These are phyloP conservation scores for Cladophialophora immunda DNA, from an alignment of 2,329 filamentous ascomycete species.

Conservation along the genomic window DNA sequence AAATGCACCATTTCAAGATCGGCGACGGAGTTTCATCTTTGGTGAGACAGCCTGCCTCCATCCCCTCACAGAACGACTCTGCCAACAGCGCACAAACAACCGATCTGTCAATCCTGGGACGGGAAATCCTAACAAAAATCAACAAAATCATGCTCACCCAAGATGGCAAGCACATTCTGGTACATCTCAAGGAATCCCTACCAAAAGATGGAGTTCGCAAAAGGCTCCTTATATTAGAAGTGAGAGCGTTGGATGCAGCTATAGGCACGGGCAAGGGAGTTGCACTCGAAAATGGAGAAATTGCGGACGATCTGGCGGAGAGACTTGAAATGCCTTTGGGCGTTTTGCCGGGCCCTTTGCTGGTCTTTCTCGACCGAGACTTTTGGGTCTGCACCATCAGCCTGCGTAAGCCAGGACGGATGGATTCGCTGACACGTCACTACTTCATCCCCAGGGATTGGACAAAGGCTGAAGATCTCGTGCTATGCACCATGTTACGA, in stretches of 20 bases:
- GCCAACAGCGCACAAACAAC: background rate
- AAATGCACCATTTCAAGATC: conserved; percentile 11
- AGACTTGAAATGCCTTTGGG: conserved; percentile 16
- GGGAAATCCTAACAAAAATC: background rate
- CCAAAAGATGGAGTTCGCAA: background rate
- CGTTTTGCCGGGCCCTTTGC: conserved; percentile 16
- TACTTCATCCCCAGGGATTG: conserved; percentile 32
- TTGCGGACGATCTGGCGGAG: background rate
- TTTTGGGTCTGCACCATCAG: conserved; percentile 22
- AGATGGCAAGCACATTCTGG: conserved; percentile 15
- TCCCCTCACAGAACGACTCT: background rate
- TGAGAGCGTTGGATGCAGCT: conserved; percentile 8
- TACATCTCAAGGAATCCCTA: conserved; percentile 7
- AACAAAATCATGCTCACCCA: conserved; percentile 17
- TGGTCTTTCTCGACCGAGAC: conserved; percentile 22
- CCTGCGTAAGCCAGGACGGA: background rate
- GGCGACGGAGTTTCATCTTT: conserved; percentile 3
- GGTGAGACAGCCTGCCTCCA: conserved; percentile 6
- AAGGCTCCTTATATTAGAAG: conserved; percentile 12
- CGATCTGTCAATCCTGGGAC: background rate
- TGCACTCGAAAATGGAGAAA: background rate
- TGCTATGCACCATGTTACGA: background rate
- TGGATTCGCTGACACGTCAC: conserved; percentile 18
- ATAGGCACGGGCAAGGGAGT: background rate
- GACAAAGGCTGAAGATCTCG: conserved; percentile 16